Evolutionary conservation across 768 basidiomycete species (phyloP), one percentile per base, ranked within the genome.

Genomic region (Phlegmacium glaucopus): DNA sequence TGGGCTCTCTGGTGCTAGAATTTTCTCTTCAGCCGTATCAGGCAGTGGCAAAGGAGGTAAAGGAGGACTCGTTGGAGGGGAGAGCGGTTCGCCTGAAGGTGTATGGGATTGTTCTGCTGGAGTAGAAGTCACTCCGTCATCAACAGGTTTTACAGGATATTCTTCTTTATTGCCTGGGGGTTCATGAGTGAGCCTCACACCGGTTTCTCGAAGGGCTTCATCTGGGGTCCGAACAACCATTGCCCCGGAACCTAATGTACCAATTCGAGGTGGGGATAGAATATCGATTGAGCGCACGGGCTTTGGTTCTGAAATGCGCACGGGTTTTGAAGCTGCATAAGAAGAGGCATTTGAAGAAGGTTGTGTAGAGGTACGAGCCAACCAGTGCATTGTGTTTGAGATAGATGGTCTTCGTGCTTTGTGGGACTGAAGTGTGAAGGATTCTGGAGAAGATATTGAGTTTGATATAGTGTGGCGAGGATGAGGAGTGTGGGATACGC

Each of bases 191-290:
- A 74, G 62, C 37, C 74, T 62, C 2, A 78, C 70, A 15, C 70
- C 65, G 0, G 76, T 74, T 40, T 74, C 75, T 39, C 72, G 70
- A 26, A 92, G 70, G 16, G 89, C 89, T 46, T 92, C 90, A 53
- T 85, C 82, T 7, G 90, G 90, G 0, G 90, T 91, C 47, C 83
- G 73, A 30, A 91, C 89, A 26, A 92, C 71, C 1, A 75, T 83
- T 11, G 89, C 89, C 34, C 89, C 87, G 15, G 77, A 61, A n/a
- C 86, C 88, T 15, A 88, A 75, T 3, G 69, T 63, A 2, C 80
- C 80, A 36, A 64, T 72, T 10, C 79, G 75, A 6, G 68, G 50
- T 37, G 66, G 58, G 32, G 70, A 62, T 38, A 69, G 47, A 13
- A 68, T 58, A 51, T 75, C 72, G 37, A 70, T 67, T 26, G 67